phyloP scores from a whole-genome alignment of 176 grass and related monocot species.

The Avena eriantha region DNA sequence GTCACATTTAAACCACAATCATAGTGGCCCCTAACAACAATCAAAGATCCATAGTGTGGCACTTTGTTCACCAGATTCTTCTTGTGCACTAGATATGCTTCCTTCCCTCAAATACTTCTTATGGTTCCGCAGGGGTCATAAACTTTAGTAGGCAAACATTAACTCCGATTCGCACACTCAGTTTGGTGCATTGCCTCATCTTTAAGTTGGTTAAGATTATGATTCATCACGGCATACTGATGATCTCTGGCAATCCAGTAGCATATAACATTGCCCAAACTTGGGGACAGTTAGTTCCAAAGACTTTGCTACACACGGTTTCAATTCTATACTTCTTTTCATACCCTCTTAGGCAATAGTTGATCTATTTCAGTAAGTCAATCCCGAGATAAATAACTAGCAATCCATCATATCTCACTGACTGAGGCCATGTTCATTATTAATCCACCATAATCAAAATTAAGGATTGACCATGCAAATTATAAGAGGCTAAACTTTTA shows the following conservation, averaged over 20 bases:
- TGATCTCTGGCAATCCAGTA: not conserved
- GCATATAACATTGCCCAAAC: not conserved
- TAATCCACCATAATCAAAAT: not conserved
- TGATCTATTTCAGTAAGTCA: constrained; percentile 19
- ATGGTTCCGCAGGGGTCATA: not conserved
- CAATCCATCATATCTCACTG: not conserved
- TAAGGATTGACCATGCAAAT: not conserved
- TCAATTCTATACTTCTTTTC: not conserved
- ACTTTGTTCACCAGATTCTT: not conserved
- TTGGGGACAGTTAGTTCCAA: constrained; percentile 18
- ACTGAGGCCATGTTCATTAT: not conserved
- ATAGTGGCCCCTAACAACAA: not conserved
- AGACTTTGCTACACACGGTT: constrained; percentile 2
- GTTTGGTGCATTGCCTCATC: not conserved
- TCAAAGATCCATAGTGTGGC: not conserved
- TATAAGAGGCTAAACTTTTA: not conserved
- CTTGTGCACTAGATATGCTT: not conserved
- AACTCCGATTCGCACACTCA: not conserved
- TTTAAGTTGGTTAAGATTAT: not conserved
- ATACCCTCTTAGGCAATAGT: not conserved
- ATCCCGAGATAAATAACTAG: not conserved
- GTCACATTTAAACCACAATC: not conserved
- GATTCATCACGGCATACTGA: not conserved
- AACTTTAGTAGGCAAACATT: not conserved
- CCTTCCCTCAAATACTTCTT: not conserved